phyloP scores from a whole-genome alignment of 2,329 filamentous ascomycete genomes.

The Pseudogymnoascus sp. region DNA sequence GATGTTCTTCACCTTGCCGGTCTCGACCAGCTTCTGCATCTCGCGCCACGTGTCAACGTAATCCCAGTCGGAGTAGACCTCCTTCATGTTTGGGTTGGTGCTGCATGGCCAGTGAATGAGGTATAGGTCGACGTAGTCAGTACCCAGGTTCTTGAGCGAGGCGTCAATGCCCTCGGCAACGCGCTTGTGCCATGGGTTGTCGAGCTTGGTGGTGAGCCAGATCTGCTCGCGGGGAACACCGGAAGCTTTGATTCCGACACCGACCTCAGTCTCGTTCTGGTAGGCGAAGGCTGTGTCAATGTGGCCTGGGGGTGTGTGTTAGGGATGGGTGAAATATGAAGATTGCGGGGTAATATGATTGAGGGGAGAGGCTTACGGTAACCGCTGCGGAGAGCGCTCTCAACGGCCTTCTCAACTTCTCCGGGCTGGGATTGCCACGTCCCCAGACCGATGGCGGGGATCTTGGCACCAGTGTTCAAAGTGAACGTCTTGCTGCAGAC shows the following conservation, averaged over 20 bases:
- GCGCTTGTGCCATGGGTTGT: constrained; percentile 70
- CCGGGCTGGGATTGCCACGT: constrained; percentile 67
- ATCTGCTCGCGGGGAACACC: constrained; percentile 57
- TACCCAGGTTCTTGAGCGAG: constrained; percentile 51
- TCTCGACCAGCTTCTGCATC: constrained; percentile 59
- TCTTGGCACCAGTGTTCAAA: constrained; percentile 69
- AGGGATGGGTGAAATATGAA: background rate
- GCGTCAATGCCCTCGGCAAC: constrained; percentile 52
- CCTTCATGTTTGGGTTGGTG: constrained; percentile 51
- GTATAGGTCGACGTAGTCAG: constrained; percentile 61
- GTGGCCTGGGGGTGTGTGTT: constrained; percentile 38
- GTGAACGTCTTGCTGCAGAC: constrained; percentile 45
- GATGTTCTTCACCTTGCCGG: constrained; percentile 69
- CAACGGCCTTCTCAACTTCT: constrained; percentile 62
- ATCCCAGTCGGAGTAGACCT: constrained; percentile 69
- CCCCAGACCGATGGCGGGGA: constrained; percentile 66
- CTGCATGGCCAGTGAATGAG: constrained; percentile 66
- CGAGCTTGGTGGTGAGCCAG: constrained; percentile 73
- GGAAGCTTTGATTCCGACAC: constrained; percentile 53
- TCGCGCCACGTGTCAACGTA: constrained; percentile 71
- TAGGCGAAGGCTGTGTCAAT: constrained; percentile 68
- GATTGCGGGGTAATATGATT: constrained; percentile 11
- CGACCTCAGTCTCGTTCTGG: constrained; percentile 65
- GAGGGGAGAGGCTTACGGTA: constrained; percentile 62
- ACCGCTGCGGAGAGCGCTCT: constrained; percentile 55